Evolutionary conservation across 371 early-diverging fungal genomes (phyloP).

Genomic region (Mortierella sp.): DNA sequence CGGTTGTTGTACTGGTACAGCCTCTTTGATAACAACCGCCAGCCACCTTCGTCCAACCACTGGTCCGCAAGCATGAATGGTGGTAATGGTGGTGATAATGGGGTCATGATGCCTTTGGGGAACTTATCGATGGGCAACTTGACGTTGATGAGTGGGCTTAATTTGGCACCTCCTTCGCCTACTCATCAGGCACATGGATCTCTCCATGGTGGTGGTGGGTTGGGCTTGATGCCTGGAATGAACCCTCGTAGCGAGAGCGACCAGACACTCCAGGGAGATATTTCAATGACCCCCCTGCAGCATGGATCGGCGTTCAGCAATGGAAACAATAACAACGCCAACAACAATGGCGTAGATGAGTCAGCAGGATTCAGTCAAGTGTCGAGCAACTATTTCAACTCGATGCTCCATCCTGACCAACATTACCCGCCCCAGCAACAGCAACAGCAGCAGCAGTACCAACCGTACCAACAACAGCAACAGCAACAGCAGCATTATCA

Average conservation of each 20-base stretch:
- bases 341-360: background rate
- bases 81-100: conserved; percentile 7
- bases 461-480: too few species aligned
- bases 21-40: conserved; percentile 40
- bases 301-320: too few species aligned
- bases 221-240: background rate
- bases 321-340: background rate
- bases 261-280: background rate
- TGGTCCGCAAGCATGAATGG: background rate
- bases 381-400: background rate
- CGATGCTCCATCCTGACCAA: background rate
- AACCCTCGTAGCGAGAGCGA: conserved; percentile 1
- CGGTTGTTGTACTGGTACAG: conserved; percentile 65
- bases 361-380: background rate
- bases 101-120: conserved; percentile 20
- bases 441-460: background rate
- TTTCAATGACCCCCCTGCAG: background rate
- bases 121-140: conserved; percentile 26
- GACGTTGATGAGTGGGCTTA: background rate
- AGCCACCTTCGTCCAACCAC: background rate
- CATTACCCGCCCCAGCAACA: background rate
- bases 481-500: background rate
- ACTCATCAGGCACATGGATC: background rate
- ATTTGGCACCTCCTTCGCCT: background rate
- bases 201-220: too few species aligned